Evolutionary conservation across 495 filamentous ascomycete species (phyloP).

Genomic region (Coniosporium apollinis): DNA sequence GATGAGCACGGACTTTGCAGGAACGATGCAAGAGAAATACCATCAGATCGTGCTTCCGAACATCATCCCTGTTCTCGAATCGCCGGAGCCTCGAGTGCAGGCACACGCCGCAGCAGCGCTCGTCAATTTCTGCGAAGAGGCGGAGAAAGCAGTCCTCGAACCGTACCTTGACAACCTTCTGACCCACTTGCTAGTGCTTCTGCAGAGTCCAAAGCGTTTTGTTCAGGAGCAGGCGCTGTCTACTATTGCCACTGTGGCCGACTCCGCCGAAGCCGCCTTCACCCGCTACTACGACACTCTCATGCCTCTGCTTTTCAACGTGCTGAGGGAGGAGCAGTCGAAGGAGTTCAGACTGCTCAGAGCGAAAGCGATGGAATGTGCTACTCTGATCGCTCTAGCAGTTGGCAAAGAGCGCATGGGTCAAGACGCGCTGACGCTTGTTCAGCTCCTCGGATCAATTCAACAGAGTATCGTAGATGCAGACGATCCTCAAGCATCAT

Average conservation of each 20-base stretch:
- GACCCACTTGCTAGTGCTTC: slow-evolving; percentile 59
- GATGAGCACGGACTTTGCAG: slow-evolving; percentile 99
- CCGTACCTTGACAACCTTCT: slow-evolving; percentile 87
- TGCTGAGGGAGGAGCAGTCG: slow-evolving; percentile 70
- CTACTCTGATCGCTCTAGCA: slow-evolving; percentile 86
- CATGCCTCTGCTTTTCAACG: slow-evolving; percentile 87
- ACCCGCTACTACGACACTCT: slow-evolving; percentile 87
- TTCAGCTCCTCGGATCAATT: slow-evolving; percentile 71
- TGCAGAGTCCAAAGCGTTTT: slow-evolving; percentile 82
- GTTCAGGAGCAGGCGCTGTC: slow-evolving; percentile 97
- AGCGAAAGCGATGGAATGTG: slow-evolving; percentile 99
- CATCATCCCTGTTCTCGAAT: slow-evolving; percentile 84
- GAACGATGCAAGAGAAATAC: slow-evolving; percentile 95
- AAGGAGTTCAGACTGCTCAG: slow-evolving; percentile 84
- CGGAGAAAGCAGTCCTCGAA: slow-evolving; percentile 79
- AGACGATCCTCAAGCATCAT: slow-evolving; percentile 92
- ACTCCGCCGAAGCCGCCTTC: slow-evolving; percentile 91
- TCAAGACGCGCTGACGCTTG: slow-evolving; percentile 65
- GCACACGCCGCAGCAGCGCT: slow-evolving; percentile 92
- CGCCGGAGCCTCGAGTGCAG: slow-evolving; percentile 83
- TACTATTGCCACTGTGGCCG: slow-evolving; percentile 95
- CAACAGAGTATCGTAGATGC: slow-evolving; percentile 77
- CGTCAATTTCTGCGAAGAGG: slow-evolving; percentile 99
- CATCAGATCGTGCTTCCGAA: slow-evolving; percentile 68
- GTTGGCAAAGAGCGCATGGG: slow-evolving; percentile 89